Evolutionary conservation across 176 grass and related monocot species (phyloP).

Genomic region (Carex kokanica): DNA sequence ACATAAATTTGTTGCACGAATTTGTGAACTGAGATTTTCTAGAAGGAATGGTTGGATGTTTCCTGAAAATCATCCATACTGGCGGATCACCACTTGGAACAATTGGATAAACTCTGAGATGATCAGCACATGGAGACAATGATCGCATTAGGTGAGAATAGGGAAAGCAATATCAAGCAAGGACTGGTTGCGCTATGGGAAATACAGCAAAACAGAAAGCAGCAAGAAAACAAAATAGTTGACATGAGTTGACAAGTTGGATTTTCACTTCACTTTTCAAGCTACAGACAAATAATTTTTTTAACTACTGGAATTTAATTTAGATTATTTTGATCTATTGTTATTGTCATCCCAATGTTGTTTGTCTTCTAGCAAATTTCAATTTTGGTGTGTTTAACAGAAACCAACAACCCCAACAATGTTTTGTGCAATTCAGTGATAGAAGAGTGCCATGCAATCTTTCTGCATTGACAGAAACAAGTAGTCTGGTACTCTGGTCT

Average conservation of each 20-base stretch:
- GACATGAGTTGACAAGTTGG: background rate
- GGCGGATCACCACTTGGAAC: background rate
- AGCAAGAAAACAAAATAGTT: background rate
- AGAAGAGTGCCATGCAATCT: background rate
- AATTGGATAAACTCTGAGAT: background rate
- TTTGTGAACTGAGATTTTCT: background rate
- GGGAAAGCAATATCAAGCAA: background rate
- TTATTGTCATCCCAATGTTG: background rate
- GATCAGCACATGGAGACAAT: background rate
- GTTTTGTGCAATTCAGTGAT: background rate
- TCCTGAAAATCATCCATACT: background rate
- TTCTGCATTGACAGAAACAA: background rate
- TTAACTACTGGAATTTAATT: background rate
- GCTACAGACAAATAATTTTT: background rate
- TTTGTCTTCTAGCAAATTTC: background rate
- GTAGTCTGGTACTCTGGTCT: background rate
- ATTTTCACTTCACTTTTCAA: constrained; percentile 1
- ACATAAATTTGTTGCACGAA: background rate
- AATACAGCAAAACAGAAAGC: background rate
- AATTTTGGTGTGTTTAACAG: background rate
- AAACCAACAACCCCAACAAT: background rate
- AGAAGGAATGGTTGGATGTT: background rate
- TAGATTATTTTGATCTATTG: background rate
- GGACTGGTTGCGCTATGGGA: background rate
- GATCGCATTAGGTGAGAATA: background rate